Conservation (phyloP, 2,329 filamentous ascomycete species). For the Seiridium unicorne region DNA sequence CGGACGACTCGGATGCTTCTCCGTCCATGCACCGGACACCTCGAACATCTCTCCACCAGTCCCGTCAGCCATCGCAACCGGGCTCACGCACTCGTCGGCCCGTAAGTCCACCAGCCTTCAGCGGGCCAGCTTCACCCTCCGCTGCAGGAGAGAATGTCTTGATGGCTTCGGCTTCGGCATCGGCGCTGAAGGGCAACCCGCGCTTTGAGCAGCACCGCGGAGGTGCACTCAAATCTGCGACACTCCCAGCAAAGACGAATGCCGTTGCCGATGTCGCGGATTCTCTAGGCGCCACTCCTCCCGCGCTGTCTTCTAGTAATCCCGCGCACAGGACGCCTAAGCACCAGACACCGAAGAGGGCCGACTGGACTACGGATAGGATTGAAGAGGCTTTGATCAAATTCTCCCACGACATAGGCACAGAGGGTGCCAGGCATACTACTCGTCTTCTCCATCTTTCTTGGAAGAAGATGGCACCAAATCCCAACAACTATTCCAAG, state of each 20-base stretch:
- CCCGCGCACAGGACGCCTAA: constrained; percentile 29
- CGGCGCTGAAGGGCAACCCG: constrained; percentile 8
- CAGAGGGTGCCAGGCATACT: constrained; percentile 41
- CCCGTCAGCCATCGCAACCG: constrained; percentile 14
- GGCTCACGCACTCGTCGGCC: constrained; percentile 17
- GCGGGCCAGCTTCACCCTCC: constrained; percentile 13
- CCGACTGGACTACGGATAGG: constrained; percentile 41
- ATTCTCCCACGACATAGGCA: constrained; percentile 41
- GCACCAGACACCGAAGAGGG: constrained; percentile 28
- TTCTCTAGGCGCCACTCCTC: constrained; percentile 14
- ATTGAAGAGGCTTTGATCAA: constrained; percentile 39
- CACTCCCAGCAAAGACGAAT: constrained; percentile 13
- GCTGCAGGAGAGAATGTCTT: constrained; percentile 8
- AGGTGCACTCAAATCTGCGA: constrained; percentile 14
- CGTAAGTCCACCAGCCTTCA: constrained; percentile 16
- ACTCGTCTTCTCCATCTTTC: constrained; percentile 44
- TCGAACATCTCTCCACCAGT: constrained; percentile 2
- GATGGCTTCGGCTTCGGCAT: constrained; percentile 18
- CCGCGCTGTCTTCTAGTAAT: constrained; percentile 10
- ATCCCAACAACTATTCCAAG: constrained; percentile 38
- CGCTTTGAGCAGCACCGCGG: constrained; percentile 17
- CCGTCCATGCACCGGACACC: background rate
- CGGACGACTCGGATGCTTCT: constrained; percentile 25
- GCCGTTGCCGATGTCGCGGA: constrained; percentile 12
- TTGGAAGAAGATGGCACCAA: constrained; percentile 35